Evolutionary conservation across 2,329 filamentous ascomycete genomes (phyloP), one percentile per base, ranked within the genome.

Genomic region (Talaromyces sp.): DNA sequence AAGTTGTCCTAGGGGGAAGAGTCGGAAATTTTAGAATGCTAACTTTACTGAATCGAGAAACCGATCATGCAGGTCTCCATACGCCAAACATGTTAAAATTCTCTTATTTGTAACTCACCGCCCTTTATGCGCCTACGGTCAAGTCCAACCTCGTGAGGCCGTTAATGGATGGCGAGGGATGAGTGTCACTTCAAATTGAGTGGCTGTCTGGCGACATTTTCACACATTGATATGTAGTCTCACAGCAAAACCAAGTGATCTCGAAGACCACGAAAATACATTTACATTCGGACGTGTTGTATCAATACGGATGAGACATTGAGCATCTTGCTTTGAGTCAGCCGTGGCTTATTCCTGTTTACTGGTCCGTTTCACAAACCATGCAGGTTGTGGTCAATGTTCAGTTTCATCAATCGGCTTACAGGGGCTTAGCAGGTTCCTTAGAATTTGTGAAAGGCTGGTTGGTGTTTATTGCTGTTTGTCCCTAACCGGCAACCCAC

Each of bases 21-120:
- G 39, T 22, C 60, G 50, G 50, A 37, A 35, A 63, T 33, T 63
- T 54, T 41, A 54, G n/a, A 61, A 48, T 27, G 39, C 31, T 41
- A 57, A 33, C 31, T 60, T 61, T 52, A 61, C 58, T 65, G 57
- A 61, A 61, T 57, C 45, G 41, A 52, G 58, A 31, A 65, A 19
- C 33, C 57, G 58, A 22, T 31, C 50, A 65, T 65, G 63, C 63
- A 65, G 63, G 63, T 65, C 63, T 56, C 50, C 63, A 54, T 65
- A 47, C 61, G 61, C 61, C 61, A 11, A 62, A n/a, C 58, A 22
- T 47, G 63, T 50, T 37, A 41, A 41, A 62, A 31, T 27, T 43
- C 24, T 58, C 35, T 35, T 37, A 57, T 27, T 65, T 19, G 52
- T 13, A 61, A 37, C 58, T 61, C 63, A 65, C 63, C 63, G 63